Percentiles rank a stretch among this genome's conserved stretches.
Evolutionary conservation across 2,329 filamentous ascomycete genomes (phyloP).

Genomic region (Fusarium sp.): DNA sequence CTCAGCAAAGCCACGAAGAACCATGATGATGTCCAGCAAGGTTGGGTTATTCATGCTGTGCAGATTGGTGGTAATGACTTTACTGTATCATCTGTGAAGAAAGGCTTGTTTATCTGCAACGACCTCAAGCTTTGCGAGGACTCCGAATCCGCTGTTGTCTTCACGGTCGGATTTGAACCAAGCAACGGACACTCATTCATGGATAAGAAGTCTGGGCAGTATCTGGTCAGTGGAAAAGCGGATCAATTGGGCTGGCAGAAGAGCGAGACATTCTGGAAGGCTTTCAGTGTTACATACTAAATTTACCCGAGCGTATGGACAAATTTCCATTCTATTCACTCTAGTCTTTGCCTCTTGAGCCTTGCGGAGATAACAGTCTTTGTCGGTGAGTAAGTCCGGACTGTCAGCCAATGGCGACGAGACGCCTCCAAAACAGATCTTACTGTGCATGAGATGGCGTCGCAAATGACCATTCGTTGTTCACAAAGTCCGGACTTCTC

Average conservation of each 20-base stretch:
- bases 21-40: background rate
- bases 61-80: background rate
- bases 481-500: background rate
- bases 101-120: background rate
- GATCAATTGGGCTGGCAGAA: background rate
- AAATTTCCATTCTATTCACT: background rate
- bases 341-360: accelerated
- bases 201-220: background rate
- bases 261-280: background rate
- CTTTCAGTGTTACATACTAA: constrained; percentile 6
- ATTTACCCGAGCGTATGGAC: accelerated
- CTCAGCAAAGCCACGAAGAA: background rate
- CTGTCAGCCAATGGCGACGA: background rate
- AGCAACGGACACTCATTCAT: background rate
- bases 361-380: background rate
- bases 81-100: background rate
- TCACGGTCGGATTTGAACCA: background rate
- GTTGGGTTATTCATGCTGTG: background rate
- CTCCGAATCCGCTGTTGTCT: background rate
- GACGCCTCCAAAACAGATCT: background rate
- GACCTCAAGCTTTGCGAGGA: background rate
- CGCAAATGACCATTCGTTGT: background rate
- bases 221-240: background rate
- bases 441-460: background rate
- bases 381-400: background rate